Percentiles rank a stretch among this genome's conserved stretches.
Conservation (phyloP, 108 stramenopile species). For the Pseudonitzschia multistriata region DNA sequence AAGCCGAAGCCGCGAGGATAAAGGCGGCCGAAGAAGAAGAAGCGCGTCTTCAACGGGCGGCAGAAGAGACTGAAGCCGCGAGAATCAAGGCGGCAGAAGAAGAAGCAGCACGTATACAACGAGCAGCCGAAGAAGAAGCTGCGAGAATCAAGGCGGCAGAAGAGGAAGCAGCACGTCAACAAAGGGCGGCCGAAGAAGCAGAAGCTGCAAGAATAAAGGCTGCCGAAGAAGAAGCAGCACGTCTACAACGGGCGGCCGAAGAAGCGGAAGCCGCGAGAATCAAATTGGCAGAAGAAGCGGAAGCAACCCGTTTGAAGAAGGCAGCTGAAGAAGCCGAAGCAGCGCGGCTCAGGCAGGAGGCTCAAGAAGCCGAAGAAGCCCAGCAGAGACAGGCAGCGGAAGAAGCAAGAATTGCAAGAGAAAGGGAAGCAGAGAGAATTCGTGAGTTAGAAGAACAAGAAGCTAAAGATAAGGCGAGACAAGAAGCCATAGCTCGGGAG, state of each 20-base stretch:
- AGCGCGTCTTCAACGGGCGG: not conserved
- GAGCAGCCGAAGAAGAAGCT: not conserved
- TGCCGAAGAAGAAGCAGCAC: not conserved
- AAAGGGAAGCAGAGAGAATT: not conserved
- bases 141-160: conserved; percentile 1
- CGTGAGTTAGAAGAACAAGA: conserved; percentile 8
- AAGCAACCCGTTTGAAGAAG: not conserved
- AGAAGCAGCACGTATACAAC: not conserved
- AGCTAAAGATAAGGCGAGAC: not conserved
- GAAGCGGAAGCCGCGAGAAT: not conserved
- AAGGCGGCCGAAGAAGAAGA: not conserved
- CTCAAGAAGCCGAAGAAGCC: not conserved
- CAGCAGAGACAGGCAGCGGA: no score
- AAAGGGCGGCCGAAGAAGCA: not conserved
- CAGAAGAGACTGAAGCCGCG: not conserved
- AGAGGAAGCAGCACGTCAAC: not conserved
- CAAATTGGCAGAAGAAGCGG: not conserved
- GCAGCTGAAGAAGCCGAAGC: conserved; percentile 6
- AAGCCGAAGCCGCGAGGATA: not conserved
- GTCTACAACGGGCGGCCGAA: not conserved
- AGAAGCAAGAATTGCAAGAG: not conserved
- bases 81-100: not conserved
- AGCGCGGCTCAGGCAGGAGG: not conserved
- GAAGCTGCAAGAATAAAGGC: not conserved
- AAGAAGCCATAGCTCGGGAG: conserved; percentile 1